Evolutionary conservation across 768 basidiomycete species (phyloP).

Genomic region (Collybia sp.): DNA sequence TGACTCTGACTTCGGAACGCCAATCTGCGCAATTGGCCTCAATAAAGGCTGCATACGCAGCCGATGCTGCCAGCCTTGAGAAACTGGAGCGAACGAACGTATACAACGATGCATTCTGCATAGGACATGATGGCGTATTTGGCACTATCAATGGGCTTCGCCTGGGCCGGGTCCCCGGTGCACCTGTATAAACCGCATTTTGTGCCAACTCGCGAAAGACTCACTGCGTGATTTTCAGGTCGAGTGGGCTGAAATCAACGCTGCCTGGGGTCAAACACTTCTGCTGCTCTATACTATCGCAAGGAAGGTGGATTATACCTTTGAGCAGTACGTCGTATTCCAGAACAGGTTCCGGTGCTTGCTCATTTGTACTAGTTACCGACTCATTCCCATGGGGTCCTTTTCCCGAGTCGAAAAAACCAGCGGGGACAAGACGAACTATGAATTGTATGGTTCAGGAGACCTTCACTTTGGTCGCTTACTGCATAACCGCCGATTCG

Average conservation of each 20-base stretch:
- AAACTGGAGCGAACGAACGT: constrained; percentile 90
- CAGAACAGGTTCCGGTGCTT: constrained; percentile 1
- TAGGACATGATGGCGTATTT: constrained; percentile 91
- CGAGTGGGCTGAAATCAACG: constrained; percentile 98
- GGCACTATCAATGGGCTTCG: constrained; percentile 98
- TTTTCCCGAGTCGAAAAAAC: constrained; percentile 89
- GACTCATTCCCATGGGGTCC: constrained; percentile 89
- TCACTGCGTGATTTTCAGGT: constrained; percentile 44
- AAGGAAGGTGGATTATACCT: constrained; percentile 84
- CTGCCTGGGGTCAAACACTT: constrained; percentile 97
- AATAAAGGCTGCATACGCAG: constrained; percentile 71
- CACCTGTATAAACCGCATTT: constrained; percentile 50
- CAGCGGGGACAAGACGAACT: constrained; percentile 74
- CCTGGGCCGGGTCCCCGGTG: constrained; percentile 80
- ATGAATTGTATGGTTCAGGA: constrained; percentile 93
- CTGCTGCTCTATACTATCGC: constrained; percentile 88
- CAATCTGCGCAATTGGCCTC: constrained; percentile 68
- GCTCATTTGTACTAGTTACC: constrained; percentile 53
- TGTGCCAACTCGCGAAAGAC: not conserved
- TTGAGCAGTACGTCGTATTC: constrained; percentile 61
- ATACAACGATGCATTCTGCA: constrained; percentile 94
- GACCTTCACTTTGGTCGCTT: constrained; percentile 86
- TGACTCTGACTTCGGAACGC: constrained; percentile 57
- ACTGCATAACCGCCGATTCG: constrained; percentile 93
- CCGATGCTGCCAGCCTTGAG: constrained; percentile 72